These are phyloP conservation scores for Zanthoxylum bungeanum DNA, from an alignment of 345 rosid genomes.

Conservation along the genomic window DNA sequence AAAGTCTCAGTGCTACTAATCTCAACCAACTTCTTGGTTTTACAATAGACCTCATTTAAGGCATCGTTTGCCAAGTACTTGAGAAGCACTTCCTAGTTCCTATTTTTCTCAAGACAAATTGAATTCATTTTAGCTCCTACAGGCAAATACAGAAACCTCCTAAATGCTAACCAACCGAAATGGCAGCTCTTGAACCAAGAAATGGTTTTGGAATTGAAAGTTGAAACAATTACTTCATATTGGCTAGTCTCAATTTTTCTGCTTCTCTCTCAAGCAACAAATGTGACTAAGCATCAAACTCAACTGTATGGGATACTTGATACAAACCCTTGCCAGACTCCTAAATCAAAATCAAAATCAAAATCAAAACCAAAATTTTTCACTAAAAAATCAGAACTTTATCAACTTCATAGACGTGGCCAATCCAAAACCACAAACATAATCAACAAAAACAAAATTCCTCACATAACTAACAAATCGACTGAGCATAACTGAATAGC, in stretches of 20 bases:
- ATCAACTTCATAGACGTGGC: no score
- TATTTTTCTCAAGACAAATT: background rate
- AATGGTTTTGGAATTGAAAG: background rate
- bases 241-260: no score
- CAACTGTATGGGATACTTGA: no score
- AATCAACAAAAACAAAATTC: no score
- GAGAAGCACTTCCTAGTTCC: conserved; percentile 4
- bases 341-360: no score
- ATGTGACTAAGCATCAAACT: no score
- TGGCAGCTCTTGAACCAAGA: conserved; percentile 9
- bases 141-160: background rate
- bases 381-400: no score
- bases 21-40: conserved; percentile 10
- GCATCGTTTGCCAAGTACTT: background rate
- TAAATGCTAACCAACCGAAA: background rate
- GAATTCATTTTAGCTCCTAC: conserved; percentile 7
- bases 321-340: no score
- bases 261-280: no score
- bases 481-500: background rate
- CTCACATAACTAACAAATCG: no score
- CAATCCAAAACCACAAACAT: no score
- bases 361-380: no score
- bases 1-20: background rate
- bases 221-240: background rate
- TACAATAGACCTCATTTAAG: background rate